Evolutionary conservation across 75 land plant genomes (phyloP).

Genomic region (Cunninghamia lanceolata): DNA sequence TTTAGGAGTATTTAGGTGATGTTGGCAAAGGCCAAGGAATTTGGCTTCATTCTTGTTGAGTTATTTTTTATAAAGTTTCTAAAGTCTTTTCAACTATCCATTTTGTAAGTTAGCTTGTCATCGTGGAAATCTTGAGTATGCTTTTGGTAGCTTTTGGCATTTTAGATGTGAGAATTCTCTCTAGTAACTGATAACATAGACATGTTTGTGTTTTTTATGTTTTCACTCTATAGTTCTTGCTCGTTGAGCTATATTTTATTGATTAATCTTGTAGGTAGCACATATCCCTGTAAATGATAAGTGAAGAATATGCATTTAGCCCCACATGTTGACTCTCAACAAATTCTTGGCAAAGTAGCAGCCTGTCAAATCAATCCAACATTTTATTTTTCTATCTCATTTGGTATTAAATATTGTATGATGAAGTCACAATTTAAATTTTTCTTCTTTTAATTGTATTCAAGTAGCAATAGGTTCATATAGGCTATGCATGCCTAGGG

Average conservation of each 20-base stretch:
- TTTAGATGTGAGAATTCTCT: too few relatives aligned
- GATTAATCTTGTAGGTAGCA: not conserved
- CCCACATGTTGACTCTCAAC: not conserved
- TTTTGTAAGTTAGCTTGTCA: too few relatives aligned
- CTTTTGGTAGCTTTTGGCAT: too few relatives aligned
- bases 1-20: too few relatives aligned
- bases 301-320: not conserved
- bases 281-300: not conserved
- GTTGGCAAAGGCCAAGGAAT: too few relatives aligned
- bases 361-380: not conserved
- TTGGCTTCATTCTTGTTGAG: too few relatives aligned
- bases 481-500: not conserved
- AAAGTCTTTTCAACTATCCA: too few relatives aligned
- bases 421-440: not conserved
- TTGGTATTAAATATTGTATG: not conserved
- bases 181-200: not conserved
- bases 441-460: not conserved
- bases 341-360: not conserved
- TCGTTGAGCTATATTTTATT: not conserved
- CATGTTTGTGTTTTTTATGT: not conserved
- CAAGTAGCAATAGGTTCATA: not conserved
- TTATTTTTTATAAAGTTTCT: too few relatives aligned
- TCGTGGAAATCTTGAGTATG: too few relatives aligned
- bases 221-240: not conserved
- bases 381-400: not conserved